phyloP scores from a whole-genome alignment of 768 basidiomycete species.

The Cantharellus cinnabarinus region DNA sequence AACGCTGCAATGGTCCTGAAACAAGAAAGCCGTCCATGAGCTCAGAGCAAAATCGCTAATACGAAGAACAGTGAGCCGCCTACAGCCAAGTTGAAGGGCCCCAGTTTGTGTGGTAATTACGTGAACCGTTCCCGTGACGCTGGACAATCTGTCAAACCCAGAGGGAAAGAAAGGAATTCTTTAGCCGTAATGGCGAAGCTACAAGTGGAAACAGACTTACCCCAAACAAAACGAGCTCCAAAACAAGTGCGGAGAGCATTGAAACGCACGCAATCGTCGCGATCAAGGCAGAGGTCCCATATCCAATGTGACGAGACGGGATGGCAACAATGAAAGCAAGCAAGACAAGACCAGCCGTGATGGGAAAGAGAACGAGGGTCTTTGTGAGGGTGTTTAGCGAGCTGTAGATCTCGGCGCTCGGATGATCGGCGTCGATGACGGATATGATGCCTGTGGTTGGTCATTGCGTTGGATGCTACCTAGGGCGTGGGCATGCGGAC shows the following conservation, averaged over 20 bases:
- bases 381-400: slow-evolving; percentile 12
- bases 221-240: slow-evolving; percentile 12
- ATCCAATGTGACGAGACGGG: slow-evolving; percentile 14
- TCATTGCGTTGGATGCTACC: too few species aligned
- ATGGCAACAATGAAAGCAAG: slow-evolving; percentile 17
- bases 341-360: slow-evolving; percentile 16
- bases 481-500: too few species aligned
- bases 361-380: slow-evolving; percentile 17
- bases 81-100: neutral
- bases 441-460: too few species aligned
- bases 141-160: neutral
- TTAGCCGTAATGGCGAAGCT: neutral
- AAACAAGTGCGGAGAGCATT: slow-evolving; percentile 14
- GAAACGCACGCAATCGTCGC: slow-evolving; percentile 15
- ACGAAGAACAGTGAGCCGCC: too few species aligned
- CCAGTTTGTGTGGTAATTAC: neutral
- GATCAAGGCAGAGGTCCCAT: slow-evolving; percentile 14
- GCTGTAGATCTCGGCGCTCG: neutral
- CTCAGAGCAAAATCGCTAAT: too few species aligned
- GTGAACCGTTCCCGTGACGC: neutral
- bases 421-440: too few species aligned
- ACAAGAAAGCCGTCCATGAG: too few species aligned
- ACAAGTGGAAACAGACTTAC: slow-evolving; percentile 7
- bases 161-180: neutral
- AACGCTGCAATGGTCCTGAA: too few species aligned